These are phyloP conservation scores for Globisporangium emineosum DNA, from an alignment of 352 stramenopile genomes.

Conservation along the genomic window DNA sequence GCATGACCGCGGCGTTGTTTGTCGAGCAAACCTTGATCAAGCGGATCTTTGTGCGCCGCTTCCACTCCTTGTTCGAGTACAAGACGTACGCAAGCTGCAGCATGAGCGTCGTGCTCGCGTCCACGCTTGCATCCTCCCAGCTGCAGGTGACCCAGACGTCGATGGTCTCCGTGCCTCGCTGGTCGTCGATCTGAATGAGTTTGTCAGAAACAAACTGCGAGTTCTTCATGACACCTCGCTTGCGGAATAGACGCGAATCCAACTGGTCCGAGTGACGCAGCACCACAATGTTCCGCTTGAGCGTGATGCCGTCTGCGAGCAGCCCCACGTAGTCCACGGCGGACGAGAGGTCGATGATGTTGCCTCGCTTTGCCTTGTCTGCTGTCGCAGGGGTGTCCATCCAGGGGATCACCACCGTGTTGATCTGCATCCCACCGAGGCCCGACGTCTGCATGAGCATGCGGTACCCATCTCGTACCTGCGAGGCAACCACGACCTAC, in stretches of 20 bases:
- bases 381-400: constrained; percentile 10
- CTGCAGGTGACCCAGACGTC: constrained; percentile 53
- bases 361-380: constrained; percentile 2
- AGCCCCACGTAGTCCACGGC: constrained; percentile 42
- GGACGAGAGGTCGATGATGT: constrained; percentile 11
- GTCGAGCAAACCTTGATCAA: constrained; percentile 26
- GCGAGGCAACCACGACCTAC: constrained; percentile 48
- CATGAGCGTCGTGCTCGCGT: constrained; percentile 40
- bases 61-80: constrained; percentile 35
- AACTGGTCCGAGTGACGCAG: constrained; percentile 43
- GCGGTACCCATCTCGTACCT: constrained; percentile 47
- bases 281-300: constrained; percentile 62
- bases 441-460: constrained; percentile 67
- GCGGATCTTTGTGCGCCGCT: constrained; percentile 24
- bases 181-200: constrained; percentile 11
- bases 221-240: constrained; percentile 11
- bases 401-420: constrained; percentile 71
- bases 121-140: constrained; percentile 27
- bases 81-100: constrained; percentile 43
- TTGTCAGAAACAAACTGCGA: neutral
- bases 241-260: constrained; percentile 38
- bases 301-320: constrained; percentile 42
- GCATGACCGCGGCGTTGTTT: constrained; percentile 19
- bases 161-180: constrained; percentile 33
- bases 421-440: constrained; percentile 74